Percentiles rank a stretch among this genome's conserved stretches.
Conservation (phyloP, 1,284 basidiomycete species). For the Microbotryum lychnidis-dioicae region DNA sequence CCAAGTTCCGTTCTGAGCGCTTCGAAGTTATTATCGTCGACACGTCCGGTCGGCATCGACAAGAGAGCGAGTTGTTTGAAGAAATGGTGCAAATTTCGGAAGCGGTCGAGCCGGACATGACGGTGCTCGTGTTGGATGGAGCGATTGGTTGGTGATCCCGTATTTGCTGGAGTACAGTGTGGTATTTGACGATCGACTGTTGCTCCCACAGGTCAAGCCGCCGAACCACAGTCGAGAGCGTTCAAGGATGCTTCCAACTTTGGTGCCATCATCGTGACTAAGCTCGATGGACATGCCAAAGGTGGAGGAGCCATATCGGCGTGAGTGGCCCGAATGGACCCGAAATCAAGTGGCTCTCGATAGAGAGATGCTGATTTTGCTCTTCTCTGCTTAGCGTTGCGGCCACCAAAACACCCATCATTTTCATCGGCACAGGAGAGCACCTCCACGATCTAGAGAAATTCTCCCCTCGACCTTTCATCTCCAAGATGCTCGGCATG, state of each 20-base stretch:
- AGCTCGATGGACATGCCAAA: constrained; percentile 99
- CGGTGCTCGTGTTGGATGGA: constrained; percentile 46
- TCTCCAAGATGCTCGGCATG: constrained; percentile 89
- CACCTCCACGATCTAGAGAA: constrained; percentile 92
- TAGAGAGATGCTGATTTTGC: neutral
- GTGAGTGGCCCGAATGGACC: constrained; percentile 49
- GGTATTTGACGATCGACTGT: neutral
- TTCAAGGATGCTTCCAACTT: constrained; percentile 98
- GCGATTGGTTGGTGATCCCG: constrained; percentile 36
- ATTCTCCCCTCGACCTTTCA: constrained; percentile 93
- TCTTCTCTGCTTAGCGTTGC: constrained; percentile 63
- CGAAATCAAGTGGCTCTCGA: neutral
- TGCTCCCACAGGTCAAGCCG: constrained; percentile 69
- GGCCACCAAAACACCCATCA: constrained; percentile 96
- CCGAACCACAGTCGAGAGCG: constrained; percentile 87
- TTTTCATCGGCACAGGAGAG: constrained; percentile 96
- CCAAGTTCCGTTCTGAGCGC: constrained; percentile 93
- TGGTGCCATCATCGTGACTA: constrained; percentile 98
- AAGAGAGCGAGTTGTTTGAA: constrained; percentile 91
- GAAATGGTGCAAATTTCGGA: constrained; percentile 97
- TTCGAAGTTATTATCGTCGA: constrained; percentile 99
- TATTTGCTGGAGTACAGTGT: neutral
- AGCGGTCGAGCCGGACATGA: constrained; percentile 69
- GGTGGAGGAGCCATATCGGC: constrained; percentile 99
- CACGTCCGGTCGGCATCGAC: constrained; percentile 93